Evolutionary conservation across 2,329 filamentous ascomycete species (phyloP).

Genomic region (Bipolaris oryzae): DNA sequence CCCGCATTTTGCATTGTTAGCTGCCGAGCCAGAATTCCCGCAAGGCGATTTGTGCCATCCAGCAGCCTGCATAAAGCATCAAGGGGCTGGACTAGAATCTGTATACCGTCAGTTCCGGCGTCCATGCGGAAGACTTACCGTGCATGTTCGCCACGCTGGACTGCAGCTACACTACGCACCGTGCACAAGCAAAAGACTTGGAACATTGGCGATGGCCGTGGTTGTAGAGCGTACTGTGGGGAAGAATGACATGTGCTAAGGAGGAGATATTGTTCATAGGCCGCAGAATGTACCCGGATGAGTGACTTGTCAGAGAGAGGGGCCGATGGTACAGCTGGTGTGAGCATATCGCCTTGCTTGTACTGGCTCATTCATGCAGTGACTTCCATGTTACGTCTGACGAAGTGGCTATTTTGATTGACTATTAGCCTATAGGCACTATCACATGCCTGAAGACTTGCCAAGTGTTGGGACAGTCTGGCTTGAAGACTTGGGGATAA

Average conservation of each 20-base stretch:
- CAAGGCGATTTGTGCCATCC: background rate
- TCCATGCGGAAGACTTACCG: background rate
- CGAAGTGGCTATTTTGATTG: background rate
- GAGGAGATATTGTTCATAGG: background rate
- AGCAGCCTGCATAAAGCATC: background rate
- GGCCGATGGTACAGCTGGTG: constrained; percentile 8
- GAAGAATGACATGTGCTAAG: constrained; percentile 1
- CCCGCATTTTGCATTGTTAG: constrained; percentile 1
- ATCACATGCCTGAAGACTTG: constrained; percentile 4
- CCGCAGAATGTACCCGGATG: constrained; percentile 1
- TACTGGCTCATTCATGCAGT: background rate
- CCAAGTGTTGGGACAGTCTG: constrained; percentile 4
- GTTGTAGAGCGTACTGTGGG: background rate
- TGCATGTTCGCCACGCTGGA: background rate
- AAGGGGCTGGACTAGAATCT: background rate
- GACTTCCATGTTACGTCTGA: background rate
- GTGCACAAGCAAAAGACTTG: constrained; percentile 1
- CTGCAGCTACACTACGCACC: background rate
- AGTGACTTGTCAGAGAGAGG: background rate
- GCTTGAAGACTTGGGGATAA: background rate
- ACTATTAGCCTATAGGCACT: constrained; percentile 1
- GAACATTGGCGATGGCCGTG: background rate
- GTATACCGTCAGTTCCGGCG: background rate
- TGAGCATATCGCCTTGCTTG: background rate
- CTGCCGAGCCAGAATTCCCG: background rate